These are phyloP conservation scores for Penicillium sp. DNA, from an alignment of 2,329 filamentous ascomycete genomes.

Conservation along the genomic window DNA sequence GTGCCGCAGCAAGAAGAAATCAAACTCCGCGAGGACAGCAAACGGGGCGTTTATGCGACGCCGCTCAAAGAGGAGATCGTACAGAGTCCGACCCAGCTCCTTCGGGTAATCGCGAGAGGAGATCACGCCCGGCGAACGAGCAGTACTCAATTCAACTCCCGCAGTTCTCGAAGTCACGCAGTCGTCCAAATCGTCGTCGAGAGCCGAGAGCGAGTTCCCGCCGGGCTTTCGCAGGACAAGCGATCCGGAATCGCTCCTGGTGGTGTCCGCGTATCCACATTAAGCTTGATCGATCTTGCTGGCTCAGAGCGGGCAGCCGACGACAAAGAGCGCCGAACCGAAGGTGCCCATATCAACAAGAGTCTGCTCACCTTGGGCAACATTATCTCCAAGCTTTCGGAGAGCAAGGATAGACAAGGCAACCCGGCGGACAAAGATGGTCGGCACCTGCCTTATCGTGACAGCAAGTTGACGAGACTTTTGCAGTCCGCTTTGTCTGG, in stretches of 20 bases:
- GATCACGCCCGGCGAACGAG: constrained; percentile 86
- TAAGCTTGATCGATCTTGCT: constrained; percentile 93
- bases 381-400: constrained; percentile 89
- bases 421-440: constrained; percentile 74
- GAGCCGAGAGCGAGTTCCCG: constrained; percentile 79
- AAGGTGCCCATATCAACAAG: constrained; percentile 98
- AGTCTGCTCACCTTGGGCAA: constrained; percentile 91
- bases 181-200: constrained; percentile 99
- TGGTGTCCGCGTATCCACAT: constrained; percentile 88
- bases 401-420: constrained; percentile 77
- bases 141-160: constrained; percentile 94
- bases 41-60: constrained; percentile 92
- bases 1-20: constrained; percentile 78
- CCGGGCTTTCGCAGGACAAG: constrained; percentile 56
- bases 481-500: constrained; percentile 90
- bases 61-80: constrained; percentile 98
- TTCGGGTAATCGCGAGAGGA: constrained; percentile 91
- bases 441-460: constrained; percentile 92
- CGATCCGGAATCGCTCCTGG: constrained; percentile 72
- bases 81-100: constrained; percentile 90
- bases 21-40: constrained; percentile 93
- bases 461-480: constrained; percentile 93
- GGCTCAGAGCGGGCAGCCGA: constrained; percentile 96
- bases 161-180: constrained; percentile 95
- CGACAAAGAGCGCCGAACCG: constrained; percentile 86